Percentiles rank a stretch among this genome's conserved stretches.
phyloP scores from a whole-genome alignment of 148 eudicot species.

The Rhododendron molle region DNA sequence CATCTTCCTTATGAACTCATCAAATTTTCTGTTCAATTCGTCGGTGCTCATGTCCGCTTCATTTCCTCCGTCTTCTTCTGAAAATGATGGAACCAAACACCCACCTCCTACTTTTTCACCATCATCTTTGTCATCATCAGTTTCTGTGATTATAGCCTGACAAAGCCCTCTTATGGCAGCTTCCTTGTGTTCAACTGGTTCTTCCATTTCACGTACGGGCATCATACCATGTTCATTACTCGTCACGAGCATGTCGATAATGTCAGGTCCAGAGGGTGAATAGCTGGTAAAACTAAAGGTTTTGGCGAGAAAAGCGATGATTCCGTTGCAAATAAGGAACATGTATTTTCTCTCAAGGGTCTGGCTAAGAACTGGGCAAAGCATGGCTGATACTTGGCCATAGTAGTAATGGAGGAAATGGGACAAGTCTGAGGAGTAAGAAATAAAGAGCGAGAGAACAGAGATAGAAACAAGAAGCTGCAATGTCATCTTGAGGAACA shows the following conservation, averaged over 20 bases:
- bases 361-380: constrained; percentile 17
- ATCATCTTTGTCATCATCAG: constrained; percentile 1
- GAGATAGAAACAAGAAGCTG: constrained; percentile 19
- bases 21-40: constrained; percentile 39
- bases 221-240: background rate
- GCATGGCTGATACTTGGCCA: constrained; percentile 3
- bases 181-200: background rate
- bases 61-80: background rate
- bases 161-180: background rate
- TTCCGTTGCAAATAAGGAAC: constrained; percentile 41
- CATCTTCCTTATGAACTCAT: constrained; percentile 44
- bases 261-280: background rate
- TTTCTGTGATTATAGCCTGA: background rate
- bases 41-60: constrained; percentile 21
- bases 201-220: background rate
- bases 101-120: background rate
- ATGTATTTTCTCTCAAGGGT: constrained; percentile 30
- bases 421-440: constrained; percentile 12
- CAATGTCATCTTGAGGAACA: constrained; percentile 7
- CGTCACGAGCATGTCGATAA: background rate
- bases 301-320: constrained; percentile 24
- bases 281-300: constrained; percentile 4
- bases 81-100: background rate
- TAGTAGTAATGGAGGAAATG: constrained; percentile 10
- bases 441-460: constrained; percentile 17